phyloP scores from a whole-genome alignment of 129 eudicot species.

The Flaveria robusta region DNA sequence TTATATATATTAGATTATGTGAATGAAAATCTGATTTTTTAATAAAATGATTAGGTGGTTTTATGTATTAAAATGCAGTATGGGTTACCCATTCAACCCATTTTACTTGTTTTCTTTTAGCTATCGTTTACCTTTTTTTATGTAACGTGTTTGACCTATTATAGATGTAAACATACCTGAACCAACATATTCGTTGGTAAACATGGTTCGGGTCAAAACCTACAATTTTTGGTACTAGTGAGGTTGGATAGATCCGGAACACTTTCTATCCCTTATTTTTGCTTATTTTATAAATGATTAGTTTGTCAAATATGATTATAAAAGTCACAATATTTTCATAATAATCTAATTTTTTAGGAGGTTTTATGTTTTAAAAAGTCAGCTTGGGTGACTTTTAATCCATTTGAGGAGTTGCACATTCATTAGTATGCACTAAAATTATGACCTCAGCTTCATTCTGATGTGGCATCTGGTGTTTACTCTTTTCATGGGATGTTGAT shows the following conservation, averaged over 20 bases:
- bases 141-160: not conserved
- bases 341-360: not conserved
- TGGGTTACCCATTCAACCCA: not conserved
- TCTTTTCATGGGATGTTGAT: conserved; percentile 25
- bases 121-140: not conserved
- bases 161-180: not conserved
- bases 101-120: not conserved
- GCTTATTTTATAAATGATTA: not conserved
- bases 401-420: not conserved
- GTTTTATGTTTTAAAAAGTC: not conserved
- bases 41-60: not conserved
- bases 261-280: not conserved
- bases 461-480: conserved; percentile 7
- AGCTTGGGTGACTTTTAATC: not conserved
- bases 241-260: not conserved
- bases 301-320: conserved; percentile 1
- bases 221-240: not conserved
- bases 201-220: not conserved
- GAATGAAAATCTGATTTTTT: not conserved
- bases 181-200: not conserved
- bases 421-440: not conserved
- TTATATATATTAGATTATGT: not conserved
- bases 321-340: not conserved
- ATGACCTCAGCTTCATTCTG: not conserved
- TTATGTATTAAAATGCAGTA: not conserved